Base-by-base conservation (phyloP, 2,329 filamentous ascomycete genomes). In the Beauveria sp. region DNA sequence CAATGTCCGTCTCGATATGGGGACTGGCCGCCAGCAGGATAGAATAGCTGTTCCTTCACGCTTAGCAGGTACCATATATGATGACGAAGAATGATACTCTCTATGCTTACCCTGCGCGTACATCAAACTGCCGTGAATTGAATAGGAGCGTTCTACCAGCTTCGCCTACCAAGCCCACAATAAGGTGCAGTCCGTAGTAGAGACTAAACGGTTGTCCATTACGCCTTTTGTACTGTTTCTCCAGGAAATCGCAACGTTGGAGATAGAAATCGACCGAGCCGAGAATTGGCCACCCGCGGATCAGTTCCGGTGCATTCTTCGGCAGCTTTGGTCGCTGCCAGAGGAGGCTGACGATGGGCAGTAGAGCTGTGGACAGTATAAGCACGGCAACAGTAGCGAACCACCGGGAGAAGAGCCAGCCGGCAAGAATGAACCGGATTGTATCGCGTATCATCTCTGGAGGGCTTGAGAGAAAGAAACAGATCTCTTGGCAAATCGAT, bases 221-320 rank as follows among this genome's bases (percentile, higher is more conserved):
- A 72, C 72, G 8, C 70, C 63, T 16, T 63, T 64, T 7, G 65
- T 64, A 10, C 71, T 71, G n/a, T 2, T 72, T 61, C 20, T 65
- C 65, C 58, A 76, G 74, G 66, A 80, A 83, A 28, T 77, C 73
- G 68, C 72, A 74, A 57, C 80, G 72, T 18, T 71, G 62, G 3
- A 75, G 76, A 71, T 80, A 82, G 71, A 80, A 82, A 0, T 69
- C 68, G 28, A 75, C 61, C 2, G 75, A 71, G 2, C 80, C 80
- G 3, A 79, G 61, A 9, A 82, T 63, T 0, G 80, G 80, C 66
- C 67, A 74, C 8, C 66, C 62, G 54, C 64, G 64, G 22, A 70
- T 37, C n/a, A 66, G 59, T 16, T 52, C 64, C 2, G 70, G 71
- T 5, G 70, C 67, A 9, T 66, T 66, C 5, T 50, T 52, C 14